Evolutionary conservation across 2,329 filamentous ascomycete genomes (phyloP), one percentile per base, ranked within the genome.

Genomic region (Colletotrichum melonis): DNA sequence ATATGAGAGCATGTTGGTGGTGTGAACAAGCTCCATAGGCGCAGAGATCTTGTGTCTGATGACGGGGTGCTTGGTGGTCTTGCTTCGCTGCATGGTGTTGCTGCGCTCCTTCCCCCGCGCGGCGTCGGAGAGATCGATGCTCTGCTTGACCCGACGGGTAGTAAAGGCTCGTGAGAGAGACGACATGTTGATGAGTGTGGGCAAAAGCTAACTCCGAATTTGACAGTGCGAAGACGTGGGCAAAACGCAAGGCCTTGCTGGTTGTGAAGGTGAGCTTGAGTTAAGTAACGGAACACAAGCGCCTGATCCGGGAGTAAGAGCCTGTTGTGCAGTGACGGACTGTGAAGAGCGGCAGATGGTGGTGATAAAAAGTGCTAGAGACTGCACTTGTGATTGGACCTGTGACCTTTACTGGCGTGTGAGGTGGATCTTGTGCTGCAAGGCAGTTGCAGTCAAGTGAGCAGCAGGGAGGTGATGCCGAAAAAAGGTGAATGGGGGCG

Each of bases 1-100:
- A 88, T 98, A 98, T 8, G 95, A 95, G 67, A 98, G 92, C 90
- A 97, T 95, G 84, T 98, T 99, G 77, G 97, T 98, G 5, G 96
- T 98, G 73, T 97, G 97, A 62, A 98, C 87, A 75, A 99, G 89
- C 82, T 95, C 92, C 66, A 98, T 89, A 0, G 97, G 97, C 3
- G 89, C 91, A 1, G 97, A 99, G 81, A 99, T 99, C 86, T 95
- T 92, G 81, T 88, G 82, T 72, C 92, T 90, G 76, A 91, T 85
- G 76, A 76, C 80, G 76, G 76, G 78, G 78, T 71, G 81, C 81
- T 87, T 89, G 78, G 83, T 84, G 56, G 87, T 87, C 78, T 86
- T 87, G 82, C 86, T 89, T 78, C 88, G 86, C 60, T 86, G 84
- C 24, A 86, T 85, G 49, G 60, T 35, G 42, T 64, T 72, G 63